phyloP scores from a whole-genome alignment of 192 early-diverging fungal species.

The Rhizoclosmatium sp. region DNA sequence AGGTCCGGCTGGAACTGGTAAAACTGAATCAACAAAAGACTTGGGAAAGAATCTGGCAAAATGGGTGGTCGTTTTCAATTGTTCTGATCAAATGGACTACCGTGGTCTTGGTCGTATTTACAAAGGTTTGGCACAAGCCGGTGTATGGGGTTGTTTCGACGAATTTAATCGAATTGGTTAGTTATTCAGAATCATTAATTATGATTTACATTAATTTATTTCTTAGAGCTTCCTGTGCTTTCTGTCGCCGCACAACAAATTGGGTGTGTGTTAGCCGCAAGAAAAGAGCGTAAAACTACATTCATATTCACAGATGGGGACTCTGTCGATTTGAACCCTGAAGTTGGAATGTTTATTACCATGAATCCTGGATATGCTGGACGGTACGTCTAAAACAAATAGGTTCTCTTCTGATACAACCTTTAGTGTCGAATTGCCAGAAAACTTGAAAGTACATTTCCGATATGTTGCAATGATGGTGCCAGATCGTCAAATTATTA shows the following conservation, averaged over 20 bases:
- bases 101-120: slow-evolving; percentile 70
- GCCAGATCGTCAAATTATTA: slow-evolving; percentile 73
- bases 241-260: slow-evolving; percentile 74
- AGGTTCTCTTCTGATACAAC: neutral
- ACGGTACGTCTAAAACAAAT: slow-evolving; percentile 4
- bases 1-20: slow-evolving; percentile 58
- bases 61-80: slow-evolving; percentile 77
- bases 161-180: slow-evolving; percentile 69
- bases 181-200: neutral
- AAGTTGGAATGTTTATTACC: slow-evolving; percentile 74
- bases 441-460: slow-evolving; percentile 74
- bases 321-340: slow-evolving; percentile 72
- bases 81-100: slow-evolving; percentile 77
- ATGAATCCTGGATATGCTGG: slow-evolving; percentile 77
- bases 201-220: neutral
- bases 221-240: slow-evolving; percentile 64
- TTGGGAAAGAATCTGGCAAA: slow-evolving; percentile 71
- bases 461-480: slow-evolving; percentile 77
- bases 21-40: slow-evolving; percentile 73
- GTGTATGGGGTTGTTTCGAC: slow-evolving; percentile 72
- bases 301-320: slow-evolving; percentile 75
- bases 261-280: slow-evolving; percentile 66
- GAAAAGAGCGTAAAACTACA: slow-evolving; percentile 65
- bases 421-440: slow-evolving; percentile 66
- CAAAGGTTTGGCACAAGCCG: slow-evolving; percentile 71